These are phyloP conservation scores for Stachybotrys chlorohalonatus DNA, from an alignment of 2,329 filamentous ascomycete species.

Conservation along the genomic window DNA sequence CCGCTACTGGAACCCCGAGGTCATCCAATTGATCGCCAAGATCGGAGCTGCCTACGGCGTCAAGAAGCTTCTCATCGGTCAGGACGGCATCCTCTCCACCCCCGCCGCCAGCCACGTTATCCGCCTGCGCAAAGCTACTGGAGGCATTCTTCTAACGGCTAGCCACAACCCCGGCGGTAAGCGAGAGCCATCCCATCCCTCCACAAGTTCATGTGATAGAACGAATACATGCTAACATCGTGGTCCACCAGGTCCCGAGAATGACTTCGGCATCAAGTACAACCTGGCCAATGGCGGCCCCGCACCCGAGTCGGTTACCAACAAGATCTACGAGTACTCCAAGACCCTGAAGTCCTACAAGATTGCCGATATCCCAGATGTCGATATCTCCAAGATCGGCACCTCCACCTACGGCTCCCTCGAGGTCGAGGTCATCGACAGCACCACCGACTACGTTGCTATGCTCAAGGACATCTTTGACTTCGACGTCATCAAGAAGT, in stretches of 20 bases:
- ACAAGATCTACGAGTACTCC: slow-evolving; percentile 92
- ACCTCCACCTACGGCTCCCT: slow-evolving; percentile 75
- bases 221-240: not conserved
- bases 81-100: slow-evolving; percentile 93
- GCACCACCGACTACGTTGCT: slow-evolving; percentile 79
- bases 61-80: slow-evolving; percentile 96
- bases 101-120: slow-evolving; percentile 95
- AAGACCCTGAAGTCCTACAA: slow-evolving; percentile 91
- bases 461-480: slow-evolving; percentile 99
- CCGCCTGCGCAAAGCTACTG: slow-evolving; percentile 86
- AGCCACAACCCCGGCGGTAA: slow-evolving; percentile 96
- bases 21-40: slow-evolving; percentile 93
- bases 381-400: slow-evolving; percentile 78
- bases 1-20: slow-evolving; percentile 94
- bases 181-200: slow-evolving; percentile 19
- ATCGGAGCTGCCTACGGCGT: slow-evolving; percentile 95
- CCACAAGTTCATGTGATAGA: not conserved
- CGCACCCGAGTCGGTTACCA: slow-evolving; percentile 90
- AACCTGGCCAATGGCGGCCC: slow-evolving; percentile 95
- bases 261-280: slow-evolving; percentile 99
- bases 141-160: slow-evolving; percentile 91
- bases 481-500: slow-evolving; percentile 90
- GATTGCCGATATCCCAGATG: slow-evolving; percentile 73
- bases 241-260: slow-evolving; percentile 59
- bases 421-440: slow-evolving; percentile 93